Evolutionary conservation across 495 filamentous ascomycete species (phyloP), one percentile per base, ranked within the genome.

Genomic region (Penicillium paradoxum): DNA sequence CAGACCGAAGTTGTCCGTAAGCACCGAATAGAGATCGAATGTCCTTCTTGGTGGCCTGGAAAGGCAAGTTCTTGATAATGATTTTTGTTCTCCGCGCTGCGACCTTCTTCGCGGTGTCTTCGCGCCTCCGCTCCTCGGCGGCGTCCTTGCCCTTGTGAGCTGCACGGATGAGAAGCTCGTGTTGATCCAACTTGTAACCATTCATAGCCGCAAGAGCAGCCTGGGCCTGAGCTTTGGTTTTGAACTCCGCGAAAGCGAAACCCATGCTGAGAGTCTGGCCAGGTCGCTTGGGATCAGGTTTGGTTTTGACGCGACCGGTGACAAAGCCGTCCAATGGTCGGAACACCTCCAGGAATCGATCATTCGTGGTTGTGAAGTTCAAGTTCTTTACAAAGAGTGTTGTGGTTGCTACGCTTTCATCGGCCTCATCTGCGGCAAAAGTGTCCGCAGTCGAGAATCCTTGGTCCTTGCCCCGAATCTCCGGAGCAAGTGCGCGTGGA

Each of bases 1-100:
- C 87, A 43, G 91, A 90, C 39, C 91, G 87, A 48, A 99, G 80
- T 60, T 95, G 87, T 17, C 95, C 93, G 66, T 96, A 99, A 15
- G 87, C 77, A 40, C 87, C 83, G 67, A 99, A 89, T 9, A 99
- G 76, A 14, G 84, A 75, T 36, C 87, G 81, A 27, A 99, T 76
- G 59, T 99, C 95, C 65, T 93, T 91, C 77, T 95, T 96, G 37
- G 83, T 87, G 9, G 87, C 86, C 71, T 97, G 88, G 74, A 99
- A 99, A 8, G 93, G 93, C 64, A 99, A 72, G 75, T 99, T 99
- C 77, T 97, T 97, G 76, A 98, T 89, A 68, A 97, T 87, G 60
- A 99, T 84, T 76, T 97, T 97, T 29, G 91, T 96, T 46, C 82
- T 79, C 59, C 82, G 81, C 21, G 79, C 80, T 3, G 84, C 81